Evolutionary conservation across 768 basidiomycete genomes (phyloP), one percentile per base, ranked within the genome.

Genomic region (Leccinum obscurum): DNA sequence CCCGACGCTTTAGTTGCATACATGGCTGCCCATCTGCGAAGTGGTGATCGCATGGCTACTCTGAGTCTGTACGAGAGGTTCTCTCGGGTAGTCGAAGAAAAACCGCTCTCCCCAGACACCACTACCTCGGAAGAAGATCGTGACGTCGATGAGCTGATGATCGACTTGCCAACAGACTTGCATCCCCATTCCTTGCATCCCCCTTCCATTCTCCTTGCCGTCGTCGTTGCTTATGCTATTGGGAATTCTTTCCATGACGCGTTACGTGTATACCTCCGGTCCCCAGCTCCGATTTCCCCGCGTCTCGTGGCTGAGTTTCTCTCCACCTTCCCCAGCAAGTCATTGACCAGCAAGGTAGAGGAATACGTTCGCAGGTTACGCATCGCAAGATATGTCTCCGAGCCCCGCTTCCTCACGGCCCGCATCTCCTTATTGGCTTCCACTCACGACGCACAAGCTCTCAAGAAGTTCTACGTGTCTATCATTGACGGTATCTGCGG

Each of bases 141-240:
- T 56, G 58, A 71, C 59, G 55, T 66, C 58, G 70, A 70, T 49
- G 73, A 67, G 20, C 56, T 76, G 39, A 64, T 60, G 24, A 62
- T 69, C 6, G 66, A 68, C 56, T 63, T 66, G 41, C 62, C 72
- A 20, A 51, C 64, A 24, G 61, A 64, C 39, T 58, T 63, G 4
- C 54, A 57, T 58, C 24, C 60, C 54, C 59, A 63, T 61, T 46
- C 54, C 24, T 34, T 49, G 13, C 62, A 61, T 10, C 69, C 66
- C 3, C 57, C 77, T 64, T 55, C 77, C n/a, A 61, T 86, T 34
- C 72, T 88, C 26, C 76, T 88, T 34, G 78, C 78, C 11, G 85
- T 78, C 6, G 73, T 84, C n/a, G 76, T 83, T 22, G 91, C 91
- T 15, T 75, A 85, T 69, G 86, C 87, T 4, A 80, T 85, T 68